These are phyloP conservation scores for Apiospora sp. DNA, from an alignment of 2,329 filamentous ascomycete genomes.

Conservation along the genomic window DNA sequence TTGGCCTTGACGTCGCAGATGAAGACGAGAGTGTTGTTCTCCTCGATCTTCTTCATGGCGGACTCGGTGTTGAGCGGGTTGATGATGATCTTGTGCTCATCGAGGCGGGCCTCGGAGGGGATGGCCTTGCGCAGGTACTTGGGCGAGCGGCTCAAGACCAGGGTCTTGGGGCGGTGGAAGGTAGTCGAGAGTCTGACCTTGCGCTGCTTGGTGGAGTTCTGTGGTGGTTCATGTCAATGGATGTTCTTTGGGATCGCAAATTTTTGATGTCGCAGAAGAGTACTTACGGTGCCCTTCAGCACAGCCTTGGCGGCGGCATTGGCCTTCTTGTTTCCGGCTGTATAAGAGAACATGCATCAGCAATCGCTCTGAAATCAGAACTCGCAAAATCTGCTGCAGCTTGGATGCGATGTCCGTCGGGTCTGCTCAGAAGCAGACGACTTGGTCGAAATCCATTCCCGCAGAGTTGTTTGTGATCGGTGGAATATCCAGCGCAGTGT, in stretches of 20 bases:
- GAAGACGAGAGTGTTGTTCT: conserved; percentile 99
- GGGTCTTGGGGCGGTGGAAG: conserved; percentile 98
- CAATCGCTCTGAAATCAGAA: conserved; percentile 73
- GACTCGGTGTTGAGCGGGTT: conserved; percentile 99
- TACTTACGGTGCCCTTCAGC: conserved; percentile 85
- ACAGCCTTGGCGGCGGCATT: conserved; percentile 94
- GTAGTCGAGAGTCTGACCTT: conserved; percentile 93
- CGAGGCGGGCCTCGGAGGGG: conserved; percentile 86
- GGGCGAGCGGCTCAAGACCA: conserved; percentile 86
- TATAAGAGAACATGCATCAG: conserved; percentile 66
- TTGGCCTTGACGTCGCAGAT: conserved; percentile 97
- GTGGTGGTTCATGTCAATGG: neutral
- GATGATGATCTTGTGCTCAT: conserved; percentile 97
- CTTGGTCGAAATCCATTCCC: conserved; percentile 29
- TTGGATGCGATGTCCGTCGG: conserved; percentile 57
- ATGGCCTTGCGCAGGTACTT: conserved; percentile 98
- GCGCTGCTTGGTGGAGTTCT: conserved; percentile 78
- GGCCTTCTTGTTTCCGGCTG: conserved; percentile 80
- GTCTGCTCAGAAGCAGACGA: conserved; percentile 30
- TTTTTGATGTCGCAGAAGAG: neutral
- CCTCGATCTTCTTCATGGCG: conserved; percentile 99
- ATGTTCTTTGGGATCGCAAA: neutral
- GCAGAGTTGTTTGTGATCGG: conserved; percentile 16
- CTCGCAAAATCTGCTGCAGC: conserved; percentile 81
- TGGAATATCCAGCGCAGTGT: neutral